These are phyloP conservation scores for Vitis riparia DNA, from an alignment of 164 flowering plant species.

Conservation along the genomic window DNA sequence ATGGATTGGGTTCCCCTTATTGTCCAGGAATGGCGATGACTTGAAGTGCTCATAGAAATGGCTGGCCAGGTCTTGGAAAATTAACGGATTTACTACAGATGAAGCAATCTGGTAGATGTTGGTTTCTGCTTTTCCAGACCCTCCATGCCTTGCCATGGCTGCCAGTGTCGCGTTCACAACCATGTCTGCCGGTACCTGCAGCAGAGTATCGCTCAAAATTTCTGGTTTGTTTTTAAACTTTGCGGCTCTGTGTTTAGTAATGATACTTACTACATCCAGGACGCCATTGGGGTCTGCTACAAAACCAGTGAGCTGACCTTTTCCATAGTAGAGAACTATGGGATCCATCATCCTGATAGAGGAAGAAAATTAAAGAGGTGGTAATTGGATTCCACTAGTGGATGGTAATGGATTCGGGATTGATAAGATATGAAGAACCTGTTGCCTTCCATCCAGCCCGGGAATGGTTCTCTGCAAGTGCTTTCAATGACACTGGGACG, in stretches of 20 bases:
- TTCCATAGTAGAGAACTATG: constrained; percentile 75
- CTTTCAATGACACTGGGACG: constrained; percentile 92
- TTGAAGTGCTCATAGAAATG: constrained; percentile 66
- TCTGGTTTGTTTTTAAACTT: background rate
- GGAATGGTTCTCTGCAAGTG: constrained; percentile 78
- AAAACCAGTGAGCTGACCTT: constrained; percentile 89
- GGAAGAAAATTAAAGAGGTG: background rate
- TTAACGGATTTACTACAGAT: constrained; percentile 80
- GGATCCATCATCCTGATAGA: constrained; percentile 94
- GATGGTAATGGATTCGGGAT: background rate
- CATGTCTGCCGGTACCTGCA: constrained; percentile 93
- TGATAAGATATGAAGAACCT: constrained; percentile 36
- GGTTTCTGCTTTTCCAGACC: constrained; percentile 46
- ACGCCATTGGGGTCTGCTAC: constrained; percentile 80
- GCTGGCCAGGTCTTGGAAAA: constrained; percentile 55
- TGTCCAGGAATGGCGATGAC: constrained; percentile 58
- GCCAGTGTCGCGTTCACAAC: constrained; percentile 91
- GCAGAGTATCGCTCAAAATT: too few relatives aligned
- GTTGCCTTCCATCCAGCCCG: constrained; percentile 99
- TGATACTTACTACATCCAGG: constrained; percentile 75
- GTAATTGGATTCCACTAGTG: background rate
- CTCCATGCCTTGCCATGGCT: constrained; percentile 89
- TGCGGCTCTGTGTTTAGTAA: background rate
- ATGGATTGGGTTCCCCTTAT: constrained; percentile 59
- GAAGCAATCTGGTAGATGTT: constrained; percentile 83